These are phyloP conservation scores for Starmerella lactis-condensi DNA, from an alignment of 805 yeast genomes.

Conservation along the genomic window DNA sequence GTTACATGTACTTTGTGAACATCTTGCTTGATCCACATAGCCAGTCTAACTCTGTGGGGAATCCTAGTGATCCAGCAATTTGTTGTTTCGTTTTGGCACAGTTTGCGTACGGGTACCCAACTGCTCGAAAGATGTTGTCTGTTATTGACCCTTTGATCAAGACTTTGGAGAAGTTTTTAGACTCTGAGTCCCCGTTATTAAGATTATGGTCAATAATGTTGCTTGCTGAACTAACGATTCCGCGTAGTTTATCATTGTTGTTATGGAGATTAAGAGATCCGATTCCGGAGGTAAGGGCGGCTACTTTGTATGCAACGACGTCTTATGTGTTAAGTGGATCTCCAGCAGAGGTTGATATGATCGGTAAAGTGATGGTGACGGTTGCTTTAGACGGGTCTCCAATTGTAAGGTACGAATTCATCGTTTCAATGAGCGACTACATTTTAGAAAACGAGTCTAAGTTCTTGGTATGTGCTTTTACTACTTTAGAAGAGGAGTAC, in stretches of 20 bases:
- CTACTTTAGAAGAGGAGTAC: conserved; percentile 66
- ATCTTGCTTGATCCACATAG: conserved; percentile 31
- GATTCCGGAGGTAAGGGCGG: conserved; percentile 85
- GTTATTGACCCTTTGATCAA: conserved; percentile 45
- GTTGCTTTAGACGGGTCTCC: conserved; percentile 77
- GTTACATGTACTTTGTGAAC: conserved; percentile 68
- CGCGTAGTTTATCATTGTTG: conserved; percentile 25
- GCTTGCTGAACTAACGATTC: conserved; percentile 9
- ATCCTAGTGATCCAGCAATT: conserved; percentile 50
- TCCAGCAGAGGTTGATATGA: conserved; percentile 13
- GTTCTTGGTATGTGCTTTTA: conserved; percentile 71
- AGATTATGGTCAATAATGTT: conserved; percentile 78
- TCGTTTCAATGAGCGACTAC: conserved; percentile 57
- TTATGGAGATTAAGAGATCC: conserved; percentile 57
- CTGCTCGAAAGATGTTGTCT: conserved; percentile 66
- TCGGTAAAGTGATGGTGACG: conserved; percentile 49
- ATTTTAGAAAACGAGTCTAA: conserved; percentile 51
- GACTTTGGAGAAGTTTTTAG: conserved; percentile 38
- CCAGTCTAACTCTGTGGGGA: background rate
- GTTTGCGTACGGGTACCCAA: conserved; percentile 60
- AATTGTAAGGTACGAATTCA: conserved; percentile 68
- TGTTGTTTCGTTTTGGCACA: conserved; percentile 77
- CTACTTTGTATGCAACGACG: conserved; percentile 56
- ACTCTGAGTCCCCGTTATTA: conserved; percentile 64
- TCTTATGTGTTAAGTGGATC: conserved; percentile 35